Evolutionary conservation across 208 protist genomes (phyloP), one percentile per base, ranked within the genome.

Genomic region (Leishmania tropica): DNA sequence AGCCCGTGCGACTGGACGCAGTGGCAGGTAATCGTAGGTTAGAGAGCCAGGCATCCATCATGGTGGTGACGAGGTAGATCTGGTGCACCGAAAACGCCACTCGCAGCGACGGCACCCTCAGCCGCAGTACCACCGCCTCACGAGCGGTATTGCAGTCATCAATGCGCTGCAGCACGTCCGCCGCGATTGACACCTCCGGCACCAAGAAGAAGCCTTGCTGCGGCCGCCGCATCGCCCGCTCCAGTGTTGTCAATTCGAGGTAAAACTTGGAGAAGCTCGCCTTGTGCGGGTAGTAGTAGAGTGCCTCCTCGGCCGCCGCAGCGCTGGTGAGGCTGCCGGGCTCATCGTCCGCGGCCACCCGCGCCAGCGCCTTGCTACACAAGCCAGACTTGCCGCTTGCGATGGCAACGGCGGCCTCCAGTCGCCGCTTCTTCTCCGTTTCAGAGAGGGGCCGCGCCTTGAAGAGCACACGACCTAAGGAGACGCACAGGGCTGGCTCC

Each of bases 241-340:
- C 88, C 53, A 97, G 67, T 10, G 92, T 94, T 7, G 91, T 94
- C 64, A 97, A 74, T 76, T 95, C 92, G 37, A 96, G 84, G 83
- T 90, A 97, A 68, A 96, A 93, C 83, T 93, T 88, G 58, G 87
- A 85, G 83, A 96, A 93, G 28, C 72, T 87, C 1, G 94, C 94
- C 65, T 79, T 87, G 83, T 92, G 94, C 72, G 81, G 87, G 81
- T 96, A 94, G 86, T 97, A 96, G 37, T 92, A 79, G 74, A 89
- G 75, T 45, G 93, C 88, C 81, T 96, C 92, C 72, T 82, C 83
- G n/a, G 71, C 85, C 8, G 78, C 83, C 21, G 83, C 47, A 28
- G 28, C 54, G 89, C 45, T 8, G 47, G 17, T 0, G 45, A 48
- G 10, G 70, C 76, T 62, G 77, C 19, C 40, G 15, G 60, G 13